A percentile compares a stretch with the other conserved stretches of the same genome.
These are phyloP conservation scores for Aaosphaeria pasadenensis DNA, from an alignment of 2,329 filamentous ascomycete species.

Conservation along the genomic window DNA sequence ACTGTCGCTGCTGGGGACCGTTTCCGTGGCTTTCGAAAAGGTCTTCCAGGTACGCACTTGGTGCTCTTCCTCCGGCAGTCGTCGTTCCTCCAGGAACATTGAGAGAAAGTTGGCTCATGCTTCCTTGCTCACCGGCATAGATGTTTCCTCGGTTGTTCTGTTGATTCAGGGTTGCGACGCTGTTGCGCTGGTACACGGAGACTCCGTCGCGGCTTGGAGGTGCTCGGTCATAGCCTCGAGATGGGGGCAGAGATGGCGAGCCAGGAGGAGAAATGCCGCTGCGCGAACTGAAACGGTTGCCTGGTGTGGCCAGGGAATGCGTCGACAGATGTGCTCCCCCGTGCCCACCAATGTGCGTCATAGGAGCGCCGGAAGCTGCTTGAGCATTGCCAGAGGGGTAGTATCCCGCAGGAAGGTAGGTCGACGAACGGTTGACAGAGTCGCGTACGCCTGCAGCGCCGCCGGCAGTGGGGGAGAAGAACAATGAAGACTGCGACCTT, in stretches of 20 bases:
- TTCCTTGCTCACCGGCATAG: constrained; percentile 36
- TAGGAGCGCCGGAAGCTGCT: constrained; percentile 39
- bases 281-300: constrained; percentile 32
- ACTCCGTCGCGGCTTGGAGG: constrained; percentile 30
- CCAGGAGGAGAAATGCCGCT: constrained; percentile 32
- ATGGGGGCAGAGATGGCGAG: constrained; percentile 34
- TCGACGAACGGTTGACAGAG: constrained; percentile 62
- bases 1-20: constrained; percentile 27
- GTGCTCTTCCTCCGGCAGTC: constrained; percentile 65
- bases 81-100: constrained; percentile 52
- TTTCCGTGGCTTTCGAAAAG: constrained; percentile 71
- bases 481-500: constrained; percentile 57
- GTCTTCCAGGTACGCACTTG: constrained; percentile 88
- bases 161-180: constrained; percentile 30
- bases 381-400: constrained; percentile 69
- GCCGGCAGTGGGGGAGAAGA: constrained; percentile 91
- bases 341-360: constrained; percentile 44
- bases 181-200: constrained; percentile 35
- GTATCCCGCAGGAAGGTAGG: constrained; percentile 87
- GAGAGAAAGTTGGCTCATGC: constrained; percentile 63
- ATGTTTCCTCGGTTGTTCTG: constrained; percentile 27
- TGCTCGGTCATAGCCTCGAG: constrained; percentile 32
- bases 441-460: constrained; percentile 46
- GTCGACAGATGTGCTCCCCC: constrained; percentile 27
- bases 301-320: constrained; percentile 24